phyloP scores from a whole-genome alignment of 331 rosid genomes.

The Arachis monticola region DNA sequence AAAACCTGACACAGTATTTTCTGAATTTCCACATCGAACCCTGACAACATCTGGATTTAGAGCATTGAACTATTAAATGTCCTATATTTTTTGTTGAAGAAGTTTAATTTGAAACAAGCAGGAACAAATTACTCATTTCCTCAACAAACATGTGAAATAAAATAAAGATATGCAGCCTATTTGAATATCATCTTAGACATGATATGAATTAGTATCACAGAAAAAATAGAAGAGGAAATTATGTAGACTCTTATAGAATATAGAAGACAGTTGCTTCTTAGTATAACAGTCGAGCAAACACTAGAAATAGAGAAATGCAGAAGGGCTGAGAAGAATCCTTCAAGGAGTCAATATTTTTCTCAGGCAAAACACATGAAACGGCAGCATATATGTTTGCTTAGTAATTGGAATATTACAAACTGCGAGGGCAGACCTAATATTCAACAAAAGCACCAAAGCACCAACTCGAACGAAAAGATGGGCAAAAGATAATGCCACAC shows the following conservation, averaged over 20 bases:
- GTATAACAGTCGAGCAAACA: not conserved
- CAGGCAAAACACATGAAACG: not conserved
- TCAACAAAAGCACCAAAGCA: slow-evolving; percentile 33
- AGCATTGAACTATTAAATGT: not conserved
- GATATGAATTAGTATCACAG: not conserved
- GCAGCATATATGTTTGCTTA: not conserved
- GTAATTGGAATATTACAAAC: slow-evolving; percentile 3
- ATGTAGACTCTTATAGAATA: not conserved
- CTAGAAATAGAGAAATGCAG: not conserved
- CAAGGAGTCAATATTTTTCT: not conserved
- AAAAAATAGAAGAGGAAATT: not conserved
- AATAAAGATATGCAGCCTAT: too few species aligned
- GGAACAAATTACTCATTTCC: not conserved
- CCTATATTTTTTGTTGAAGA: not conserved
- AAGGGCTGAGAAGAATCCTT: slow-evolving; percentile 8
- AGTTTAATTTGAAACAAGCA: slow-evolving; percentile 4
- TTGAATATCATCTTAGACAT: not conserved
- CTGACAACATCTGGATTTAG: not conserved
- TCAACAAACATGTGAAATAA: not conserved
- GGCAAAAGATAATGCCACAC: slow-evolving; percentile 7
- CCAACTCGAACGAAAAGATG: slow-evolving; percentile 23
- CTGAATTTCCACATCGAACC: slow-evolving; percentile 1
- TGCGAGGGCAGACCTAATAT: slow-evolving; percentile 8
- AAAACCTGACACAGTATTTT: slow-evolving; percentile 3
- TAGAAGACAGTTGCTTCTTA: not conserved